A percentile compares a stretch with the other conserved stretches of the same genome.
Evolutionary conservation across 202 grass and related monocot species (phyloP).

Genomic region (Schoenoplectus tabernaemontani): DNA sequence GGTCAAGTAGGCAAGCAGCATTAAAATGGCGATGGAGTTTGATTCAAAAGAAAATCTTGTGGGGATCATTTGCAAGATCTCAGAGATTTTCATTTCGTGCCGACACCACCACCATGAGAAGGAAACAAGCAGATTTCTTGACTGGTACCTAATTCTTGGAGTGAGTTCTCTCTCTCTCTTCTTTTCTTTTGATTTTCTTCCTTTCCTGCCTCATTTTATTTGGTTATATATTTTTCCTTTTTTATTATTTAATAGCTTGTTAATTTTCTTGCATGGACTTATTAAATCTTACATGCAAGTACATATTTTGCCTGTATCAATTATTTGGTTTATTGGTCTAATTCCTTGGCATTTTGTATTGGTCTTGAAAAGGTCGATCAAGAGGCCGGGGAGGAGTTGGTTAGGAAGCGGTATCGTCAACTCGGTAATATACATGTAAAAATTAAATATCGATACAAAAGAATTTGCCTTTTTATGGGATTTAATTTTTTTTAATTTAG

Average conservation of each 20-base stretch:
- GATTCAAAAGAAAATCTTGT: constrained; percentile 20
- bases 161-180: constrained; percentile 26
- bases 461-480: not conserved
- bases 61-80: constrained; percentile 36
- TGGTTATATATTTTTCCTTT: not conserved
- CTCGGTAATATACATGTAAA: constrained; percentile 44
- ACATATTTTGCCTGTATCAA: not conserved
- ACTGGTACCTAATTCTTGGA: constrained; percentile 91
- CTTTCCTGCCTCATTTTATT: not conserved
- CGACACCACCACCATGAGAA: constrained; percentile 32
- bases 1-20: constrained; percentile 5
- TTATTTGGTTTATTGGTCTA: not conserved
- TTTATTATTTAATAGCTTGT: not conserved
- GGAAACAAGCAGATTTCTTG: constrained; percentile 37
- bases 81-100: constrained; percentile 47
- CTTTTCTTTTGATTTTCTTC: not conserved
- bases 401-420: constrained; percentile 52
- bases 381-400: constrained; percentile 40
- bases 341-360: not conserved
- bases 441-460: not conserved
- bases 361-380: constrained; percentile 42
- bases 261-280: not conserved
- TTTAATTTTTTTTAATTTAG: not conserved
- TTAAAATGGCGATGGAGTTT: constrained; percentile 28
- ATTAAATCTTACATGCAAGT: not conserved